phyloP scores from a whole-genome alignment of 805 yeast genomes.

The Lipomyces spencermartinsiae region DNA sequence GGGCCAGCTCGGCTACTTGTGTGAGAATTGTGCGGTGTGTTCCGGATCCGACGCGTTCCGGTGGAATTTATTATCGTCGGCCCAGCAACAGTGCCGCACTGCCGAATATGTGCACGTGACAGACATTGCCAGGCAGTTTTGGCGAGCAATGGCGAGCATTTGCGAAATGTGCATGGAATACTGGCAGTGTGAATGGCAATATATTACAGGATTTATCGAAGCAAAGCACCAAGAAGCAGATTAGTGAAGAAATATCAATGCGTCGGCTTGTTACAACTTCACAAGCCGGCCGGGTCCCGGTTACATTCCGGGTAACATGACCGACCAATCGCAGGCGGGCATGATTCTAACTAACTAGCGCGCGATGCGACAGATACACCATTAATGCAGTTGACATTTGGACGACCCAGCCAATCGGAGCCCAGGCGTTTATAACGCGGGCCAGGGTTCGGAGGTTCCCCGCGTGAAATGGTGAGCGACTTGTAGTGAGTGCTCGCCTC shows the following conservation, averaged over 20 bases:
- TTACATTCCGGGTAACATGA: background rate
- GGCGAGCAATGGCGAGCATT: background rate
- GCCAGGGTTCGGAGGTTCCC: conserved; percentile 16
- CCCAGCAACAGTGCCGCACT: background rate
- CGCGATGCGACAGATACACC: conserved; percentile 6
- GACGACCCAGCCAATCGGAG: conserved; percentile 19
- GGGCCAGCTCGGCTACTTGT: background rate
- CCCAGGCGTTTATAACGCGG: conserved; percentile 13
- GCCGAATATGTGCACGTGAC: background rate
- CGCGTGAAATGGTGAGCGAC: conserved; percentile 4
- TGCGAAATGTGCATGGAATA: too few species aligned
- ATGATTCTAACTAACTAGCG: background rate
- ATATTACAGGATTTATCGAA: background rate
- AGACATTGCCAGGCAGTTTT: background rate
- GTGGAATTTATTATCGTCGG: background rate
- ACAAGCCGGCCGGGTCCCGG: background rate
- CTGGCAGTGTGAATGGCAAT: too few species aligned
- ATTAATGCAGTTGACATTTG: background rate
- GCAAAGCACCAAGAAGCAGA: background rate
- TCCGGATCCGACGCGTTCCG: background rate
- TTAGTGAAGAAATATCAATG: background rate
- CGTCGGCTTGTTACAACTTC: background rate
- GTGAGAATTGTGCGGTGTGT: background rate
- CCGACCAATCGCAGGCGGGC: background rate
- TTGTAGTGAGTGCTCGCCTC: background rate